Evolutionary conservation across 192 early-diverging fungal genomes (phyloP), one percentile per base, ranked within the genome.

Genomic region (Pecoramyces ruminantium): DNA sequence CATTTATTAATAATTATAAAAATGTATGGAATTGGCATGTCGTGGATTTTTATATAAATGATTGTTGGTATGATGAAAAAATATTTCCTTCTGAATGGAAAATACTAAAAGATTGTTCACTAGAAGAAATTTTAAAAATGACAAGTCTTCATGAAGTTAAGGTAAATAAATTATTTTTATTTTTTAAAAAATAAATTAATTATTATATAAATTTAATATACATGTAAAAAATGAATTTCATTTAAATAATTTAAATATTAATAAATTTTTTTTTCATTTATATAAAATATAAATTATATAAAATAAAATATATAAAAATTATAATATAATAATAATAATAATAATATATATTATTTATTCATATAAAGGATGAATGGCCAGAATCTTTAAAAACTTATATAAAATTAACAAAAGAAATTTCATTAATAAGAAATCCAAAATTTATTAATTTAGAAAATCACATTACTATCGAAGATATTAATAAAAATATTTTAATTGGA

Each of bases 401-500:
- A 4, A 17, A 51, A 21, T 51, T 51, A 51, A 51, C 42, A 17
- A 51, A 51, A 51, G 42, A 51, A 51, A 51, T 51, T 51, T 51
- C 42, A 51, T 13, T 51, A 4, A 51, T 51, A 21, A 17, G 42
- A 51, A 51, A 51, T 21, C 42, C 42, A 51, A 21, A 51, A 51
- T 51, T 51, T 21, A 51, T 51, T 4, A 51, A 51, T 51, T 51
- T 51, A 51, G 42, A 51, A 21, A 51, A 21, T 17, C 15, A 51
- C 21, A 4, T 51, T 21, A 51, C 42, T 21, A 17, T 21, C 5
- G 42, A 51, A 51, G 42, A 67, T 14, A 84, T 90, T 17, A 87
- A 92, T 79, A 88, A 86, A 40, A 88, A 89, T 38, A 83, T 92
- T n/a, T 82, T 84, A 51, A 86, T 91, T 13, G 93, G 93, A 30